Evolutionary conservation across 2,329 filamentous ascomycete genomes (phyloP).

Genomic region (Neofusicoccum kwambonambiense): DNA sequence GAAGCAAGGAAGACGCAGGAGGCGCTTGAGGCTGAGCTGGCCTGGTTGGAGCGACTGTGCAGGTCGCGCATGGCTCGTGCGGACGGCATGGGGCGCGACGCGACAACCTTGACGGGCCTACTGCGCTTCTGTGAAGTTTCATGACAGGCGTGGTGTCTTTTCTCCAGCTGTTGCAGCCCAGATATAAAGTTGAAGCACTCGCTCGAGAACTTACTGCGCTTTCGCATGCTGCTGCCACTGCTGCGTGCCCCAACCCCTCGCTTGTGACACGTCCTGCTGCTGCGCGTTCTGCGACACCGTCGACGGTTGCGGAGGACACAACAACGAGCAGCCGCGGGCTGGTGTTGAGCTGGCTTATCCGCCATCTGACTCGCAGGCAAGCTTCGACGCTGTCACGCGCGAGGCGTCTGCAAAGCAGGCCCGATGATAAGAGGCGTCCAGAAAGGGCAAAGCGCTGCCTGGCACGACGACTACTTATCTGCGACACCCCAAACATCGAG

Average conservation of each 20-base stretch:
- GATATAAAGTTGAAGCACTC: neutral
- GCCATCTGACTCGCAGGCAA: neutral
- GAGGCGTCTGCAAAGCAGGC: neutral
- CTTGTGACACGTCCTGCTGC: too few relatives aligned
- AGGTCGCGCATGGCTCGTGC: neutral
- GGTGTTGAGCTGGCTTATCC: neutral
- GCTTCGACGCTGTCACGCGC: neutral
- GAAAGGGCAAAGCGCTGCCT: neutral
- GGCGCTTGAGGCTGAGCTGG: neutral
- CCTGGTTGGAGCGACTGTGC: neutral
- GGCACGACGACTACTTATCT: conserved; percentile 1
- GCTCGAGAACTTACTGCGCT: neutral
- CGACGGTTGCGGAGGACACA: neutral
- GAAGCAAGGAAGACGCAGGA: conserved; percentile 1
- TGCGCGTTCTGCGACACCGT: too few relatives aligned
- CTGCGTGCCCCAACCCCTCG: too few relatives aligned
- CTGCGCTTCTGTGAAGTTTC: neutral
- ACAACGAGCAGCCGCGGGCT: neutral
- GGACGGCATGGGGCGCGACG: neutral
- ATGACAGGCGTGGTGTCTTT: neutral
- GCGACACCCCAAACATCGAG: neutral
- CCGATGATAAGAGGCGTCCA: neutral
- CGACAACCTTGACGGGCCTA: neutral
- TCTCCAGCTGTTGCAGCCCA: neutral
- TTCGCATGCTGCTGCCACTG: neutral